These are phyloP conservation scores for Pythium vanterpoolii DNA, from an alignment of 352 stramenopile genomes.

Conservation along the genomic window DNA sequence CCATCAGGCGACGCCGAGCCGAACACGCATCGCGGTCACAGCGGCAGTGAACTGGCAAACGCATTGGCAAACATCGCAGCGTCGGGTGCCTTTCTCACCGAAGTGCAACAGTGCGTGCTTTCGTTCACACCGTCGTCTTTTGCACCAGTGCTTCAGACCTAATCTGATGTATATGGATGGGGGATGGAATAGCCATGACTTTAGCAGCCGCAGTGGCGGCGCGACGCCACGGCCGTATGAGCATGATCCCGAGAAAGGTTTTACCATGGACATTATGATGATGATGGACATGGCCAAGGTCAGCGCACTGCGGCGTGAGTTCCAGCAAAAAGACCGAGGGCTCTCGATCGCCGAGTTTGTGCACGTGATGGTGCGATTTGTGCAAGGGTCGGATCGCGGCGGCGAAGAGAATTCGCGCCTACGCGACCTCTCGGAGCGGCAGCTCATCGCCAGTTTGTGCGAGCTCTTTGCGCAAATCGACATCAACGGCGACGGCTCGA, in stretches of 20 bases:
- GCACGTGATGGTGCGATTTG: conserved; percentile 84
- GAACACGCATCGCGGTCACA: neutral
- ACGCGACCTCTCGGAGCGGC: conserved; percentile 55
- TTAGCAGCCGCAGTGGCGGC: neutral
- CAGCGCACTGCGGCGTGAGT: conserved; percentile 76
- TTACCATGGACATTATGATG: conserved; percentile 93
- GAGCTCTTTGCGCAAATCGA: conserved; percentile 91
- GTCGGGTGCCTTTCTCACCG: conserved; percentile 20
- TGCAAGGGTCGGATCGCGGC: conserved; percentile 45
- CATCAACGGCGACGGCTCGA: conserved; percentile 89
- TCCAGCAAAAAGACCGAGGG: conserved; percentile 77
- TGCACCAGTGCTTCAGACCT: neutral
- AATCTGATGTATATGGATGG: neutral
- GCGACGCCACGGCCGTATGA: conserved; percentile 44
- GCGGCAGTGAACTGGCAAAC: neutral
- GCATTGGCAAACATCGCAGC: neutral
- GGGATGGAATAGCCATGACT: neutral
- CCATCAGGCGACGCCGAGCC: neutral
- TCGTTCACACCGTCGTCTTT: too few species aligned
- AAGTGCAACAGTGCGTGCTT: conserved; percentile 12
- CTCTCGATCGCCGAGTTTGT: conserved; percentile 85
- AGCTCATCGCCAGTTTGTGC: conserved; percentile 83
- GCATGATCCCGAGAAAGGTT: conserved; percentile 74
- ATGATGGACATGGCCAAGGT: conserved; percentile 90
- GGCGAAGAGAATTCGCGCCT: conserved; percentile 65